phyloP scores from a whole-genome alignment of 2,329 filamentous ascomycete species.

The Colletotrichum euphorbiae region DNA sequence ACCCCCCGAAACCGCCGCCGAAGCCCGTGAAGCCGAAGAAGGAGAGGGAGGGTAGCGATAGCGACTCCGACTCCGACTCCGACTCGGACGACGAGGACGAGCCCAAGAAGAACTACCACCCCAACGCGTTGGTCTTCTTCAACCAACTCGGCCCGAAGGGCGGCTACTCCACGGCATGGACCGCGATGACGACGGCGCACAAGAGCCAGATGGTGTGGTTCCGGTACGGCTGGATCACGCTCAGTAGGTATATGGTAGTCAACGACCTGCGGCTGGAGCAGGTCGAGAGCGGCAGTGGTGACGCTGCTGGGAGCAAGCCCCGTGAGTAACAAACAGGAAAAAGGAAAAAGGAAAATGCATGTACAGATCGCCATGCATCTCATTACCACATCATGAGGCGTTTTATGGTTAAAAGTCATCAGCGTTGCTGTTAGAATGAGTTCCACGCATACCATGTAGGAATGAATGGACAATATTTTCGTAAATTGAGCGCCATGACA shows the following conservation, averaged over 20 bases:
- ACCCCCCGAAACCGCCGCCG: constrained; percentile 23
- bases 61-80: constrained; percentile 46
- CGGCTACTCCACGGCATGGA: constrained; percentile 71
- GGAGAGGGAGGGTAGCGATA: constrained; percentile 28
- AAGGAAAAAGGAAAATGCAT: neutral
- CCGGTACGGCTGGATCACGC: constrained; percentile 90
- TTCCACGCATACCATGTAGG: too few relatives aligned
- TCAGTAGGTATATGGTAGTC: constrained; percentile 94
- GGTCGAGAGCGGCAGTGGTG: constrained; percentile 39
- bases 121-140: constrained; percentile 75
- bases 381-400: constrained; percentile 20
- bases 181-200: constrained; percentile 91
- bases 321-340: neutral
- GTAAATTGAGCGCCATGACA: too few relatives aligned
- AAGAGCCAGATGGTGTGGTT: constrained; percentile 99
- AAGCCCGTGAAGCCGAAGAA: constrained; percentile 31
- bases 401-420: neutral
- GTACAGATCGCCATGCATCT: constrained; percentile 2
- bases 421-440: neutral
- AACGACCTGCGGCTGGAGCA: constrained; percentile 80
- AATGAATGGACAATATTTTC: too few relatives aligned
- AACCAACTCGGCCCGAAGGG: constrained; percentile 73
- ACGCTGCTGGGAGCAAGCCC: neutral
- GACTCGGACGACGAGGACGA: constrained; percentile 38
- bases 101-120: constrained; percentile 57